Evolutionary conservation across 805 yeast species (phyloP).

Genomic region (Cyberlindnera xishuangbannaensis): DNA sequence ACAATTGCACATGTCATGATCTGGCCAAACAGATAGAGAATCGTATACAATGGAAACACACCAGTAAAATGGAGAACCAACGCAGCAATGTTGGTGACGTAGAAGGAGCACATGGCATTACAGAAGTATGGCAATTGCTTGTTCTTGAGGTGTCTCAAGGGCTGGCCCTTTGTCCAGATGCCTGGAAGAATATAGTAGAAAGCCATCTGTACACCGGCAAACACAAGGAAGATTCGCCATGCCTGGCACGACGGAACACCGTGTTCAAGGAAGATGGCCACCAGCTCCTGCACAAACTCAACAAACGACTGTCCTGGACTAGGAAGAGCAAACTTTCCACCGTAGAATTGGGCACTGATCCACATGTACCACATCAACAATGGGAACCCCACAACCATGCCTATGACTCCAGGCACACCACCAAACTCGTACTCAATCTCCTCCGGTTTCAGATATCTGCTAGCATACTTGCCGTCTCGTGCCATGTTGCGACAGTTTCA

Average conservation of each 20-base stretch:
- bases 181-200: conserved; percentile 89
- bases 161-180: conserved; percentile 92
- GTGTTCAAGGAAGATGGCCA: conserved; percentile 39
- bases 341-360: conserved; percentile 79
- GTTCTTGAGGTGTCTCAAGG: conserved; percentile 72
- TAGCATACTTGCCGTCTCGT: conserved; percentile 16
- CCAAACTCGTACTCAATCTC: conserved; percentile 86
- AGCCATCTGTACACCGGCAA: conserved; percentile 59
- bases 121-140: conserved; percentile 88
- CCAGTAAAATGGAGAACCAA: conserved; percentile 67
- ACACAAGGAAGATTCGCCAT: conserved; percentile 67
- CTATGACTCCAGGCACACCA: conserved; percentile 82
- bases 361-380: conserved; percentile 94
- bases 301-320: conserved; percentile 38
- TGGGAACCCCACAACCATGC: conserved; percentile 93
- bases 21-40: conserved; percentile 80
- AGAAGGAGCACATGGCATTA: conserved; percentile 84
- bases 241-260: conserved; percentile 58
- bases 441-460: conserved; percentile 38
- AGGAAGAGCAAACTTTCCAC: conserved; percentile 71
- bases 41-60: conserved; percentile 63
- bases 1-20: conserved; percentile 89
- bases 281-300: conserved; percentile 42
- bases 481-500: too few species aligned
- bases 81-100: conserved; percentile 55